These are phyloP conservation scores for Clathrospora elynae DNA, from an alignment of 2,329 filamentous ascomycete species.

Conservation along the genomic window DNA sequence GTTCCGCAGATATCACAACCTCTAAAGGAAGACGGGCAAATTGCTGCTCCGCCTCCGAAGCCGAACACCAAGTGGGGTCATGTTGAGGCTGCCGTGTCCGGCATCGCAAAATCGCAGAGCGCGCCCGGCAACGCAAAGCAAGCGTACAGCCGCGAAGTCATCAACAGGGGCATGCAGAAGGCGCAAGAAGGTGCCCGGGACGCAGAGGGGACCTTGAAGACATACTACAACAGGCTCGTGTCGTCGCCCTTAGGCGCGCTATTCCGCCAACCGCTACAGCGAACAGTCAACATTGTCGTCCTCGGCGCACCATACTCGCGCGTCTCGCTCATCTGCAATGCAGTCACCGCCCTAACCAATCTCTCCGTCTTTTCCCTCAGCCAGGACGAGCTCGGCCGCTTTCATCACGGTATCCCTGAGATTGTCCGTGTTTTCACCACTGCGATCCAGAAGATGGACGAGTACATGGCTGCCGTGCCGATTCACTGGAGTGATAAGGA, in stretches of 20 bases:
- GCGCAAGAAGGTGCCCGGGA: slow-evolving; percentile 38
- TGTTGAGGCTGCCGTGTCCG: slow-evolving; percentile 40
- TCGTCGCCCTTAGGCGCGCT: slow-evolving; percentile 64
- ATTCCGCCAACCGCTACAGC: slow-evolving; percentile 72
- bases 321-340: slow-evolving; percentile 49
- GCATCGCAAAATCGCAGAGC: slow-evolving; percentile 53
- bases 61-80: slow-evolving; percentile 44
- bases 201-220: slow-evolving; percentile 30
- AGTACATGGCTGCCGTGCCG: slow-evolving; percentile 63
- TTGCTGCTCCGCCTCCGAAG: slow-evolving; percentile 51
- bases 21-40: slow-evolving; percentile 52
- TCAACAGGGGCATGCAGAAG: slow-evolving; percentile 41
- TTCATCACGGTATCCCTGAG: slow-evolving; percentile 77
- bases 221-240: slow-evolving; percentile 36
- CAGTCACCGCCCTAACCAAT: slow-evolving; percentile 69
- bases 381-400: slow-evolving; percentile 84
- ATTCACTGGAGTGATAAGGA: slow-evolving; percentile 81
- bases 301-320: slow-evolving; percentile 76
- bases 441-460: slow-evolving; percentile 71
- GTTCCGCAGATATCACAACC: slow-evolving; percentile 58
- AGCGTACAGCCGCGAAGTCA: slow-evolving; percentile 43
- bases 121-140: slow-evolving; percentile 42
- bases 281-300: slow-evolving; percentile 68
- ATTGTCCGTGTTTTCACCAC: slow-evolving; percentile 75
- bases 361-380: slow-evolving; percentile 74